phyloP scores from a whole-genome alignment of 768 basidiomycete species.

The Sporobolomyces pararoseus region DNA sequence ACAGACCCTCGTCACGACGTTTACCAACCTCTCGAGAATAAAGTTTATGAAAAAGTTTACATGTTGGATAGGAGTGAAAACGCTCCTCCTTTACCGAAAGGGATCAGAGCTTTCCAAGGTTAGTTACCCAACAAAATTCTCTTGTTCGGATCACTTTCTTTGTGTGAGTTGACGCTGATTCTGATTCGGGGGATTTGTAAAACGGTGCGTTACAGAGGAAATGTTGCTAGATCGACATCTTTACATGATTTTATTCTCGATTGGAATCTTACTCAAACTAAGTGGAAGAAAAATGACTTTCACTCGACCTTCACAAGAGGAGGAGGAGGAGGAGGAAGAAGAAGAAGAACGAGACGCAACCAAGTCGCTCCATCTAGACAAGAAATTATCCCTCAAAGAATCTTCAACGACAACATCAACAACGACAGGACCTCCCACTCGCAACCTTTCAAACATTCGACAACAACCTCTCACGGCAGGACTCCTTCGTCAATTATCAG shows the following conservation, averaged over 20 bases:
- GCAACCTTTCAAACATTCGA: not conserved
- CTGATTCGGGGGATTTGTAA: too few relatives aligned
- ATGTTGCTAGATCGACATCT: constrained; percentile 19
- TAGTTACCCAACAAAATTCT: too few relatives aligned
- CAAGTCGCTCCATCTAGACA: constrained; percentile 1
- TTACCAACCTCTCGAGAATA: not conserved
- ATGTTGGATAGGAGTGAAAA: constrained; percentile 3
- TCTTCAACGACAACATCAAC: not conserved
- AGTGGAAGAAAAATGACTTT: constrained; percentile 12
- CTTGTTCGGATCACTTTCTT: too few relatives aligned
- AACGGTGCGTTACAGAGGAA: too few relatives aligned
- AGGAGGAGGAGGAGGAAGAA: not conserved
- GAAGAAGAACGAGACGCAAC: too few relatives aligned
- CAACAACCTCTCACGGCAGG: constrained; percentile 9
- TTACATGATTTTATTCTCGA: constrained; percentile 14
- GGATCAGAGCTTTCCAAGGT: constrained; percentile 18
- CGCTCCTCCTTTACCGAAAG: not conserved
- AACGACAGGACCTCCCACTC: too few relatives aligned
- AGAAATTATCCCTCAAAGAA: not conserved
- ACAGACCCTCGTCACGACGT: not conserved
- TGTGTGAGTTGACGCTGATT: too few relatives aligned
- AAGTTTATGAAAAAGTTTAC: constrained; percentile 7
- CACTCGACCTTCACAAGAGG: not conserved
- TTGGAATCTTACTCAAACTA: constrained; percentile 14
- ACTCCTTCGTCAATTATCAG: constrained; percentile 1